phyloP scores from a whole-genome alignment of 495 filamentous ascomycete genomes.

The Cudoniella acicularis region DNA sequence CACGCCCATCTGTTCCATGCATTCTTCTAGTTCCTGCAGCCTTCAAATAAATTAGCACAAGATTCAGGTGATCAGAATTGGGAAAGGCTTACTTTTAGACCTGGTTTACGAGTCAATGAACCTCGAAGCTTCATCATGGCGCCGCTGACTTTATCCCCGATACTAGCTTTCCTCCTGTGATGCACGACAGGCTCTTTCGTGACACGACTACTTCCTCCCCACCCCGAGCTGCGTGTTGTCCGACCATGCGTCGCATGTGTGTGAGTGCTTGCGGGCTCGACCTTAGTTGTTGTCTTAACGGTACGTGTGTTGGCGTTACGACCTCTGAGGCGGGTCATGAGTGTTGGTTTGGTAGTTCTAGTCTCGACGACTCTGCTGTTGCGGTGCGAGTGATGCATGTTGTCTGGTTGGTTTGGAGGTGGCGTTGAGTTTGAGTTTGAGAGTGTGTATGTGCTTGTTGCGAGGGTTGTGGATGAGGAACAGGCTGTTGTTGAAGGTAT shows the following conservation, averaged over 20 bases:
- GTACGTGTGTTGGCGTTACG: slow-evolving; percentile 30
- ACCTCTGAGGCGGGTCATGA: slow-evolving; percentile 27
- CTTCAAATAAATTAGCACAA: slow-evolving; percentile 53
- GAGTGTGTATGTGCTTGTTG: not conserved
- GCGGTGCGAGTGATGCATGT: slow-evolving; percentile 11
- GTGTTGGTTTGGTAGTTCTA: slow-evolving; percentile 22
- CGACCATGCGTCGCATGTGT: not conserved
- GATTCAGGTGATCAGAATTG: slow-evolving; percentile 48
- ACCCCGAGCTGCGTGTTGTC: slow-evolving; percentile 10
- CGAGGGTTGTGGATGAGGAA: not conserved
- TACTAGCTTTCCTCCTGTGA: slow-evolving; percentile 50
- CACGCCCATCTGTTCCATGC: slow-evolving; percentile 67
- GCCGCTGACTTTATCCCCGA: slow-evolving; percentile 68
- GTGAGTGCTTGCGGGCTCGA: slow-evolving; percentile 26
- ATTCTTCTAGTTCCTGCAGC: slow-evolving; percentile 69
- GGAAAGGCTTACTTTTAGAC: slow-evolving; percentile 63
- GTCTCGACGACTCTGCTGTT: slow-evolving; percentile 18
- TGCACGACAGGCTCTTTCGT: slow-evolving; percentile 36
- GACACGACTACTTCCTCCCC: slow-evolving; percentile 14
- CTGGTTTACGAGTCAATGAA: slow-evolving; percentile 55
- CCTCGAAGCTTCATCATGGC: slow-evolving; percentile 65
- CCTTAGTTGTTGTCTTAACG: slow-evolving; percentile 34
- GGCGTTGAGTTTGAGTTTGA: not conserved
- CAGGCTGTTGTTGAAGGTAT: not conserved
- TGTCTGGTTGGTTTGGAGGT: slow-evolving; percentile 7